Evolutionary conservation across 2,329 filamentous ascomycete genomes (phyloP).

Genomic region (Alternaria atra): DNA sequence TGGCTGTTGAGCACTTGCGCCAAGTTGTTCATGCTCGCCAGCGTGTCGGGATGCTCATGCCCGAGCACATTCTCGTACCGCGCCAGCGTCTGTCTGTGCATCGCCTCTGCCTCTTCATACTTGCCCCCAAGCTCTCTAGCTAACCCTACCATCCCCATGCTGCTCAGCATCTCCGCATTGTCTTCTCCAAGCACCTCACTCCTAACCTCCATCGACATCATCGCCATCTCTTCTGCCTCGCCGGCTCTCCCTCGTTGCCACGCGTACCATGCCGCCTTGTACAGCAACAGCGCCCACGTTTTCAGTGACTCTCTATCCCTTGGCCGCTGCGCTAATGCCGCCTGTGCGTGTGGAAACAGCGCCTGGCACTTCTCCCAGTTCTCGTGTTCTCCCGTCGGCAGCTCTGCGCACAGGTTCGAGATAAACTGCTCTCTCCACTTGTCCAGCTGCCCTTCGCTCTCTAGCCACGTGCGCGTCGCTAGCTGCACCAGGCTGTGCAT

Average conservation of each 20-base stretch:
- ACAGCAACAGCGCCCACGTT: conserved; percentile 14
- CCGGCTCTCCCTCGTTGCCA: conserved; percentile 4
- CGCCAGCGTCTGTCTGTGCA: neutral
- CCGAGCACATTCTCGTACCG: no score
- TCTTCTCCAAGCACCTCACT: conserved; percentile 10
- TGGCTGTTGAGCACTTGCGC: no score
- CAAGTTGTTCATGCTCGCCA: no score
- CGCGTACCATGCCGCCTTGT: conserved; percentile 20
- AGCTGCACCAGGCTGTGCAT: no score
- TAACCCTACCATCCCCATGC: conserved; percentile 11
- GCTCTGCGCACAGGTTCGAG: no score
- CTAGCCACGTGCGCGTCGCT: no score
- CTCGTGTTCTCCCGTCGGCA: conserved; percentile 37
- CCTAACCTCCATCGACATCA: conserved; percentile 2
- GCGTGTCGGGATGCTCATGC: no score
- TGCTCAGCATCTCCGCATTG: conserved; percentile 3
- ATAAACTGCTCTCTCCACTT: no score
- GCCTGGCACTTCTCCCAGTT: conserved; percentile 33
- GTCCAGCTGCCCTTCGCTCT: no score
- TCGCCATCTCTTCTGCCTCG: conserved; percentile 15
- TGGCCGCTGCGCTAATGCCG: no score
- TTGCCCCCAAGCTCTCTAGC: neutral
- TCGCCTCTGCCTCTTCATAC: neutral
- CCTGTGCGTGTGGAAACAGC: no score
- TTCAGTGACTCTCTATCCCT: no score